Base-by-base conservation (phyloP, 2,329 filamentous ascomycete species). In the Verticillium nubilum region DNA sequence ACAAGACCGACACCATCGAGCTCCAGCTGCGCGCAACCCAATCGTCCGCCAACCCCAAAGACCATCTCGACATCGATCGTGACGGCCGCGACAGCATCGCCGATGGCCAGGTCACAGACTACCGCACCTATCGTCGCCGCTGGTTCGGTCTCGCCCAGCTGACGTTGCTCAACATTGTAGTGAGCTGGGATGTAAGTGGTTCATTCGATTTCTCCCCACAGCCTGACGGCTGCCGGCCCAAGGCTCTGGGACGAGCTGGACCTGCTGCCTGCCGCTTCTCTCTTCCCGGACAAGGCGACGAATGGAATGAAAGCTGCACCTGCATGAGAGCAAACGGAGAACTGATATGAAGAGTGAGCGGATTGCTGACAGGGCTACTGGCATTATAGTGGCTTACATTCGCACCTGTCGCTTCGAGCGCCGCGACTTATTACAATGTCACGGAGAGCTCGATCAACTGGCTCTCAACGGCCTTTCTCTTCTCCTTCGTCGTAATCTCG, bases 171-270 rank as follows among this genome's bases (percentile, higher is more conserved):
- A 99, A 98, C 72, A 88, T 97, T 59, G 86, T 98, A 62, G 89
- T 97, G 50, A 96, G 91, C 69, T 98, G 94, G 94, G 92, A 96
- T 84, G 91, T 95, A 82, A 81, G 91, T 87, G 23, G 19, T n/a
- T 56, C 25, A 56, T 35, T 47, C 54, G 52, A 10, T 58, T 35
- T 54, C 60, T 29, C 28, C 35, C 42, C 28, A 53, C 25, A n/a
- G 13, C 33, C 33, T 37, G 15, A 2, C 2, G 15, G 15, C 29
- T 31, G 29, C 29, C 29, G 29, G 12, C 29, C 29, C 12, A 37
- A n/a, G 35, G 17, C 17, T 17, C 1, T n/a, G 35, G 12, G 13
- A n/a, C 15, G 13, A 19, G 35, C 5, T 17, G 35, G 17, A 31
- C 54, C 56, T 25, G 42, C 42, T 19, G 50, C 17, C 29, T 47